Evolutionary conservation across 306 rosid genomes (phyloP), one percentile per base, ranked within the genome.

Genomic region (Cicer judaicum): DNA sequence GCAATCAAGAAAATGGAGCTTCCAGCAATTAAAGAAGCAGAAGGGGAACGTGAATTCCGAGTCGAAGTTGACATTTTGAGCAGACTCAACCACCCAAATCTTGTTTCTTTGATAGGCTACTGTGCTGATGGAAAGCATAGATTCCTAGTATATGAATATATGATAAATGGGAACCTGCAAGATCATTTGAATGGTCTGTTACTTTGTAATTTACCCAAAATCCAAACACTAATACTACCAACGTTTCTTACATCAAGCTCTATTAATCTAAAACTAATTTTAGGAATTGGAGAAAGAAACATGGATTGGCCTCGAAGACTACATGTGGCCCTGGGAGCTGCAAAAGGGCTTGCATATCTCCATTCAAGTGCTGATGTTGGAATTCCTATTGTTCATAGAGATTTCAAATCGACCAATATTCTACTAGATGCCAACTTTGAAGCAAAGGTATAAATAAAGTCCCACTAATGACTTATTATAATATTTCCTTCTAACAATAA

Each of bases 121-220:
- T 94, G 98, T 68, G 98, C 98, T 5, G 98, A 94, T 73, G 97
- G 98, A 68, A 94, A 94, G 78, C 92, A 91, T 50, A 82, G 97
- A 59, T 94, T 94, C 82, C 86, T 94, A 18, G 98, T 94, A 5
- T 94, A 94, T 3, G 97, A 92, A 79, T 88, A 88, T 50, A 83
- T 94, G 96, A 84, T 64, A n/a, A 92, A 90, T 19, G 97, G 98
- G 69, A 92, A 91, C 88, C 86, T 94, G 66, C 97, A 94, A 87
- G 92, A 94, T 81, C 93, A 87, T 85, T 88, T 91, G 76, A 92
- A 92, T 76, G 97, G 98, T 87, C 78, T 73, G 83, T 75, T 69
- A 83, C 55, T 85, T 75, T 72, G 76, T 66, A 66, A 83, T 44
- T 11, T 19, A 56, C 64, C 61, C 71, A 73, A 57, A 71, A 46